These are phyloP conservation scores for Tripidium arundinaceum DNA, from an alignment of 202 grass and related monocot species.

Conservation along the genomic window DNA sequence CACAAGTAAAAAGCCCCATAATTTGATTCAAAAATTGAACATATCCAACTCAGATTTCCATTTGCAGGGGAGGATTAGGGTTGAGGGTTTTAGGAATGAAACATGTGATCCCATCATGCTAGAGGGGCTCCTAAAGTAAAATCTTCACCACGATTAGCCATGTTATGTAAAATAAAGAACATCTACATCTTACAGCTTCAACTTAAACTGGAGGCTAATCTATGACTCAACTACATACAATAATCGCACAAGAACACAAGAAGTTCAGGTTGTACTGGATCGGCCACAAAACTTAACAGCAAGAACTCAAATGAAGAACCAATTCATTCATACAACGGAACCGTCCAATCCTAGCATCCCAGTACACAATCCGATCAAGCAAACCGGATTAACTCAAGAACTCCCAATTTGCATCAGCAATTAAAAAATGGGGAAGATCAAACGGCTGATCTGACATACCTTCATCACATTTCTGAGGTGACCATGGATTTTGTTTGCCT, in stretches of 20 bases:
- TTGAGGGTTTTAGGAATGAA: not conserved
- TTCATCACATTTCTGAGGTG: slow-evolving; percentile 11
- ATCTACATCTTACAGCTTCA: not conserved
- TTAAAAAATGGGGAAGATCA: not conserved
- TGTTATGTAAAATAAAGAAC: not conserved
- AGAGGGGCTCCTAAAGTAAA: not conserved
- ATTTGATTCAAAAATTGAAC: not conserved
- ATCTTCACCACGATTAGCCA: not conserved
- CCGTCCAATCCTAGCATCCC: not conserved
- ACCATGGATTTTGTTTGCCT: not conserved
- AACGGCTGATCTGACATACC: not conserved
- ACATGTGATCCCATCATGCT: not conserved
- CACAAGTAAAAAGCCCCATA: not conserved
- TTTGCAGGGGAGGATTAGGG: not conserved
- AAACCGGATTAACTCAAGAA: not conserved
- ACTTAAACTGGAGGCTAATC: not conserved
- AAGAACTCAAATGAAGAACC: slow-evolving; percentile 8
- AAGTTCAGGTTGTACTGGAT: not conserved
- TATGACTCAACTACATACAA: not conserved
- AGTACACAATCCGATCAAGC: not conserved
- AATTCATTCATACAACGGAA: not conserved
- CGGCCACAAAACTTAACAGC: not conserved
- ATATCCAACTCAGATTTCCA: not conserved
- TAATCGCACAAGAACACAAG: not conserved
- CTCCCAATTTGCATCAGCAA: not conserved